phyloP scores from a whole-genome alignment of 2,329 filamentous ascomycete species.

The Whalleya microplaca region DNA sequence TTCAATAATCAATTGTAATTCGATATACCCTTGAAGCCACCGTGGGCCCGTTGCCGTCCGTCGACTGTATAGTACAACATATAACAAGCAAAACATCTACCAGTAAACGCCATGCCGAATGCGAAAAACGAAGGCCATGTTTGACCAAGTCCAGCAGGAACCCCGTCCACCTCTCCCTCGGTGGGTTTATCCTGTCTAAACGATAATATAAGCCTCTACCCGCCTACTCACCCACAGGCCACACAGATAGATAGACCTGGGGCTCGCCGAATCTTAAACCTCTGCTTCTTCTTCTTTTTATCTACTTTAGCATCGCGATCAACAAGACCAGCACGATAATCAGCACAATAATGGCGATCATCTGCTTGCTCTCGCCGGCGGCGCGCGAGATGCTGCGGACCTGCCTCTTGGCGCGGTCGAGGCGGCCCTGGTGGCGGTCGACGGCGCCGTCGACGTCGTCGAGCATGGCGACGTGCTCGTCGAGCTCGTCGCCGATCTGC shows the following conservation, averaged over 20 bases:
- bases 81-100: conserved; percentile 19
- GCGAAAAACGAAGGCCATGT: conserved; percentile 19
- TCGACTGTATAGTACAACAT: conserved; percentile 12
- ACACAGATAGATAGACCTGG: too few species aligned
- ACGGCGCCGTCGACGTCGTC: conserved; percentile 86
- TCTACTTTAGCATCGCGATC: conserved; percentile 78
- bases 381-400: conserved; percentile 73
- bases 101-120: conserved; percentile 32
- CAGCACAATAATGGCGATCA: conserved; percentile 78
- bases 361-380: conserved; percentile 84
- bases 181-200: background rate
- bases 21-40: background rate
- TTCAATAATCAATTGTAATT: background rate
- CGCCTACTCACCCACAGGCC: background rate
- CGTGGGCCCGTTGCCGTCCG: background rate
- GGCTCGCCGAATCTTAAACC: background rate
- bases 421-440: conserved; percentile 76
- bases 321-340: conserved; percentile 82
- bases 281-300: background rate
- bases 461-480: conserved; percentile 84
- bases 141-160: conserved; percentile 8
- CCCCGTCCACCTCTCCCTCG: background rate
- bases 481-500: conserved; percentile 94
- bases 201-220: background rate
- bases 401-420: conserved; percentile 74